Conservation (phyloP, 805 yeast genomes). For the Starmerella stigmatis region DNA sequence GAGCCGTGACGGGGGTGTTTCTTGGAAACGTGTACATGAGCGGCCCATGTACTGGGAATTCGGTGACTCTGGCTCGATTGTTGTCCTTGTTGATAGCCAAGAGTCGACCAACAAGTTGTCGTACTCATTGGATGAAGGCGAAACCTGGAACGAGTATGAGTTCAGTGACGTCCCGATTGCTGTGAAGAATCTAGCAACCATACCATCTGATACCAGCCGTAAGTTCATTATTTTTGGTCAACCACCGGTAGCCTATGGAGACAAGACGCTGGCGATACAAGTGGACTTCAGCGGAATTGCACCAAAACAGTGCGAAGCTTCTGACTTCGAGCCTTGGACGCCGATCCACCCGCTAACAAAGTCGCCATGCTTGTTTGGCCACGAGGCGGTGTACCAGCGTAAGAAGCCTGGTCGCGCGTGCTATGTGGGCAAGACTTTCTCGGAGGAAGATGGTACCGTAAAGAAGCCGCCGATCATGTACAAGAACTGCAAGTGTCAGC, state of each 20-base stretch:
- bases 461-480: constrained; percentile 37
- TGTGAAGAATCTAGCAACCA: constrained; percentile 71
- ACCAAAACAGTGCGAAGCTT: constrained; percentile 47
- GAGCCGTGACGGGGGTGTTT: constrained; percentile 80
- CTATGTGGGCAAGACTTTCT: constrained; percentile 34
- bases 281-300: constrained; percentile 49
- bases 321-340: constrained; percentile 56
- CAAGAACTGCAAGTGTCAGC: constrained; percentile 70
- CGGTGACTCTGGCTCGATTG: constrained; percentile 87
- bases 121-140: constrained; percentile 73
- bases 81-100: constrained; percentile 56
- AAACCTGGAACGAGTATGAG: constrained; percentile 55
- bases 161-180: constrained; percentile 48
- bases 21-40: constrained; percentile 71
- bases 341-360: constrained; percentile 46
- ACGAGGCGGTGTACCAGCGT: constrained; percentile 48
- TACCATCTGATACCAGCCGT: constrained; percentile 82
- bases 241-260: constrained; percentile 38
- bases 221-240: constrained; percentile 58
- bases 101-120: constrained; percentile 48
- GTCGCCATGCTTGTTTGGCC: constrained; percentile 56
- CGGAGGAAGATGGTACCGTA: constrained; percentile 35
- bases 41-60: constrained; percentile 86
- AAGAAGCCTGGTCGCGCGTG: constrained; percentile 54
- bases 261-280: constrained; percentile 39